Evolutionary conservation across 2,329 filamentous ascomycete species (phyloP).

Genomic region (Calonectria henricotiae): DNA sequence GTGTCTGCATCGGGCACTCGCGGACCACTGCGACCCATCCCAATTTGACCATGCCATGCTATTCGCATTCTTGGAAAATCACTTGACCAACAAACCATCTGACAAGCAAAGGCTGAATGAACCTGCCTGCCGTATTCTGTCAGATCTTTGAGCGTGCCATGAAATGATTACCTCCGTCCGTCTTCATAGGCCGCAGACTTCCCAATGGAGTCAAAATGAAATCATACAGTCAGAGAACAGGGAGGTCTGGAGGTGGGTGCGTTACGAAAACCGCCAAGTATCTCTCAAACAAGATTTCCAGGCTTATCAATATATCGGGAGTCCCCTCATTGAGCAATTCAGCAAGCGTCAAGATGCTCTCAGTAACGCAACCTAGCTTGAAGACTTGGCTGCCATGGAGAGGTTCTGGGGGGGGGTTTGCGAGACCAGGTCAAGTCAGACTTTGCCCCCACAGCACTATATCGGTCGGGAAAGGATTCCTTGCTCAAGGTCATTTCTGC

Average conservation of each 20-base stretch:
- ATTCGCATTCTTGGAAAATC: neutral
- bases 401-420: constrained; percentile 14
- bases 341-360: too few relatives aligned
- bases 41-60: neutral
- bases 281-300: too few relatives aligned
- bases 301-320: neutral
- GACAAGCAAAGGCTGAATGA: neutral
- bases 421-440: neutral
- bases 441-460: neutral
- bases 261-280: neutral
- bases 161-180: neutral
- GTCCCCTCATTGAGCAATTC: neutral
- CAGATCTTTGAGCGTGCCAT: neutral
- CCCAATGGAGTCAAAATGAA: neutral
- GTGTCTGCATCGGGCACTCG: neutral
- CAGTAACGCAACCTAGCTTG: neutral
- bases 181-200: constrained; percentile 12
- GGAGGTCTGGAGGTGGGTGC: neutral
- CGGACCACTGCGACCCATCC: neutral
- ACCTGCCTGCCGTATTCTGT: neutral
- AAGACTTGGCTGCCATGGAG: neutral
- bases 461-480: neutral
- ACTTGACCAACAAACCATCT: neutral
- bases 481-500: constrained; percentile 13
- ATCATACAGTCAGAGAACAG: neutral